Evolutionary conservation across 176 grass and related monocot species (phyloP).

Genomic region (Triticum turgidum): DNA sequence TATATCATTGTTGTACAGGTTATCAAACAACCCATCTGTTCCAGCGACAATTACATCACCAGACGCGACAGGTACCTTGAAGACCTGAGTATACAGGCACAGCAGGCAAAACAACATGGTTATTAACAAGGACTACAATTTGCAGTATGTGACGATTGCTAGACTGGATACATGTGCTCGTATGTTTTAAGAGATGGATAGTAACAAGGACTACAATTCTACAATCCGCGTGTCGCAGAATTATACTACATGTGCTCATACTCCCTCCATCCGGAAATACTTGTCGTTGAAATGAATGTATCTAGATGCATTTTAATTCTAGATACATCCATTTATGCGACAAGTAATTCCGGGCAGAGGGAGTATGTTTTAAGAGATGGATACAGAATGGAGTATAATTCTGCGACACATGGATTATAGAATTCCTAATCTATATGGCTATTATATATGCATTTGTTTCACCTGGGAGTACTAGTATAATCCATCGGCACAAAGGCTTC

Average conservation of each 20-base stretch:
- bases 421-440: background rate
- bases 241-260: background rate
- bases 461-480: background rate
- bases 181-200: no score
- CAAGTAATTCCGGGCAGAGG: no score
- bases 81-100: constrained; percentile 35
- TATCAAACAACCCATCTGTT: constrained; percentile 73
- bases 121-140: background rate
- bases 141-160: background rate
- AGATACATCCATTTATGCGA: no score
- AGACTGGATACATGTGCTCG: no score
- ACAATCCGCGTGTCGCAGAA: no score
- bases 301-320: no score
- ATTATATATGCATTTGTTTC: background rate
- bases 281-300: no score
- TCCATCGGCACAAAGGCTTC: background rate
- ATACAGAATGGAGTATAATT: background rate
- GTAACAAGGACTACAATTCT: no score
- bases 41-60: constrained; percentile 65
- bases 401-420: background rate
- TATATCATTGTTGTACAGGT: constrained; percentile 62
- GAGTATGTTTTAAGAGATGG: background rate
- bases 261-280: no score
- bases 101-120: background rate
- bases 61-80: constrained; percentile 52